Evolutionary conservation across 768 basidiomycete genomes (phyloP).

Genomic region (Boletus vinaceobasis): DNA sequence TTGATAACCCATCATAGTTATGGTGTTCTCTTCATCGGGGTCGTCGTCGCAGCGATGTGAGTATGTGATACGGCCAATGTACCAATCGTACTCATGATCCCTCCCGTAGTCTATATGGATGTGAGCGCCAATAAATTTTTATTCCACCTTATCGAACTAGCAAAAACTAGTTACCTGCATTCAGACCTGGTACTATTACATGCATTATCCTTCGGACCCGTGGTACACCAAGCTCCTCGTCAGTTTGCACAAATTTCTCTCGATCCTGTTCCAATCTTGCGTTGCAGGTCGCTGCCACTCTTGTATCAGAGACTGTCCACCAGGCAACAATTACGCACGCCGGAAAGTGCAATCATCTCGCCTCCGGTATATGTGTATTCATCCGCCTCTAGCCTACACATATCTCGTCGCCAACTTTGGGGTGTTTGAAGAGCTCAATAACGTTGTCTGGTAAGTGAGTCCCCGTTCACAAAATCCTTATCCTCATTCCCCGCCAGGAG

Average conservation of each 20-base stretch:
- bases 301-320: too few relatives aligned
- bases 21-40: constrained; percentile 53
- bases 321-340: constrained; percentile 56
- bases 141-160: constrained; percentile 3
- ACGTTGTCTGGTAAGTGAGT: constrained; percentile 35
- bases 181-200: constrained; percentile 57
- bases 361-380: neutral
- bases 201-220: constrained; percentile 45
- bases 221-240: constrained; percentile 52
- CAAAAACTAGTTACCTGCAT: constrained; percentile 48
- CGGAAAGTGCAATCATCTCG: constrained; percentile 28
- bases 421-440: neutral
- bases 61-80: constrained; percentile 23
- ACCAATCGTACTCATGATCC: neutral
- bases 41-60: constrained; percentile 50
- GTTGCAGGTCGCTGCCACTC: constrained; percentile 48
- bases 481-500: constrained; percentile 20
- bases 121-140: constrained; percentile 28
- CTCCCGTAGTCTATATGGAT: constrained; percentile 47
- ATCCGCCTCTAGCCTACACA: constrained; percentile 39
- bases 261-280: neutral
- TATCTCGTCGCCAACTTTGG: constrained; percentile 45
- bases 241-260: constrained; percentile 9
- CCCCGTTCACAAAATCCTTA: neutral
- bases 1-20: constrained; percentile 32